Evolutionary conservation across 805 yeast genomes (phyloP).

Genomic region (Scheffersomyces amazonensis): DNA sequence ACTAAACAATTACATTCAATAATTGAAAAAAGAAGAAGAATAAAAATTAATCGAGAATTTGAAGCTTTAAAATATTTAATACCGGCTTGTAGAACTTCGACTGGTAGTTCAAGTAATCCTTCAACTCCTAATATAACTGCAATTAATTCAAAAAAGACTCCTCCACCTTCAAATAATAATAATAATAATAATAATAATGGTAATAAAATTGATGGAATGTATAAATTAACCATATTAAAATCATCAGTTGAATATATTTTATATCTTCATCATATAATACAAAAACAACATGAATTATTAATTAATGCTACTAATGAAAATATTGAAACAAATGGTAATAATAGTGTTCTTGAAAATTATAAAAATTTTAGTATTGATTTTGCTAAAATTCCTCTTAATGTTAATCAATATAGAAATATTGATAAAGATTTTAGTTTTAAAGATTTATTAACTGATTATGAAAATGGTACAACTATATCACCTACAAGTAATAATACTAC

Average conservation of each 20-base stretch:
- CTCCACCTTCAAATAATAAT: background rate
- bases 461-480: background rate
- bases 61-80: conserved; percentile 74
- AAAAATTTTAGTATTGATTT: conserved; percentile 46
- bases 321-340: background rate
- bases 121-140: conserved; percentile 7
- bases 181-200: conserved; percentile 21
- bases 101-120: conserved; percentile 14
- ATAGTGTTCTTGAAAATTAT: conserved; percentile 10
- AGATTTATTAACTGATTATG: conserved; percentile 14
- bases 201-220: conserved; percentile 59
- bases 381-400: conserved; percentile 53
- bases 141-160: conserved; percentile 1
- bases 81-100: conserved; percentile 67
- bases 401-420: conserved; percentile 58
- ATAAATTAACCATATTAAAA: conserved; percentile 75
- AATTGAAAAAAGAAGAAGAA: conserved; percentile 75
- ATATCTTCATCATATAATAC: conserved; percentile 60
- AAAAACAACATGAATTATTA: conserved; percentile 48
- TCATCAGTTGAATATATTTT: conserved; percentile 80
- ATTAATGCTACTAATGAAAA: conserved; percentile 6
- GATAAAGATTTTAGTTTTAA: conserved; percentile 55
- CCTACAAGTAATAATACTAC: background rate
- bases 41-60: conserved; percentile 78
- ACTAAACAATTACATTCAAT: conserved; percentile 60